Conservation (phyloP, 1,139 yeast species). For the Yamadazyma epiphylla region DNA sequence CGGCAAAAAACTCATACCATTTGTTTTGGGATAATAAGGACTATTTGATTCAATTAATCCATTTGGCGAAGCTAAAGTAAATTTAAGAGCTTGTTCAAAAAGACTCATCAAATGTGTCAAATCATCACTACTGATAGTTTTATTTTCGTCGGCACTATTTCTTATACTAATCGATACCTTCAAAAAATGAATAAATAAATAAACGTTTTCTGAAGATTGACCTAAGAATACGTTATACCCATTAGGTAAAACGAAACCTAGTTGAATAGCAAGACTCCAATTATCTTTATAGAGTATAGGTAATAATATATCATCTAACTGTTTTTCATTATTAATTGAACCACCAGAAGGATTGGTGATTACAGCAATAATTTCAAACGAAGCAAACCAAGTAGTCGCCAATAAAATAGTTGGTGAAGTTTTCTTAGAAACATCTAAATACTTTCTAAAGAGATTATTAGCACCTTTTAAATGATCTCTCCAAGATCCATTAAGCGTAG, state of each 20-base stretch:
- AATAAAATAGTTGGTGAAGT: conserved; percentile 12
- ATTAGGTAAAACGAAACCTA: conserved; percentile 13
- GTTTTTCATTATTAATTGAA: conserved; percentile 10
- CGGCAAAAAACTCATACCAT: conserved; percentile 13
- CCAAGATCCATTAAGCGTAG: conserved; percentile 14
- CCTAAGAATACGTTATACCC: conserved; percentile 15
- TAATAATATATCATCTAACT: conserved; percentile 12
- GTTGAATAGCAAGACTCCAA: conserved; percentile 18
- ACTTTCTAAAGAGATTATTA: conserved; percentile 14
- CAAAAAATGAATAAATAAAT: conserved; percentile 11
- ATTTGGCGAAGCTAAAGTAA: conserved; percentile 9
- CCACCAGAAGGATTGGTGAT: conserved; percentile 17
- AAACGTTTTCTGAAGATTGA: conserved; percentile 11
- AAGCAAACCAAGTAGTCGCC: conserved; percentile 17
- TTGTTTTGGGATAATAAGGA: conserved; percentile 15
- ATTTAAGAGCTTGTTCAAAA: conserved; percentile 10
- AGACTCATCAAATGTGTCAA: conserved; percentile 8
- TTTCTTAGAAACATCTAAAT: conserved; percentile 9
- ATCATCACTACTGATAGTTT: conserved; percentile 10
- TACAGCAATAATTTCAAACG: conserved; percentile 16
- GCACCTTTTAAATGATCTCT: conserved; percentile 16
- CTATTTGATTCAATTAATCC: conserved; percentile 10
- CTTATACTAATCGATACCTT: conserved; percentile 10
- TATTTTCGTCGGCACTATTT: conserved; percentile 4
- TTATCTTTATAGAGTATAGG: conserved; percentile 18